A percentile compares a stretch with the other conserved stretches of the same genome.
These are phyloP conservation scores for Lagerstroemia fauriei DNA, from an alignment of 441 rosid genomes.

Conservation along the genomic window DNA sequence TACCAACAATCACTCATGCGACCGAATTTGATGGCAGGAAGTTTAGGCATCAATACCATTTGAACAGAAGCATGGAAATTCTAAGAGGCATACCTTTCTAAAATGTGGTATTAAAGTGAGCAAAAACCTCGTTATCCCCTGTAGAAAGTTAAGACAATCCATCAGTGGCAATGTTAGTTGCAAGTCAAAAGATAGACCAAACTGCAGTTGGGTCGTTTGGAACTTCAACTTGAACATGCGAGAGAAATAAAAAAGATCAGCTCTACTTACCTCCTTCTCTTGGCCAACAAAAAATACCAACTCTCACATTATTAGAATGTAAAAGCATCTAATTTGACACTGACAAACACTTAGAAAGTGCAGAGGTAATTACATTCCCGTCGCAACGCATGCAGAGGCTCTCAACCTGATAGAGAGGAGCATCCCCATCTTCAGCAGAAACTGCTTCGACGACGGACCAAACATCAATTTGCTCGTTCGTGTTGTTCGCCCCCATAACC, in stretches of 20 bases:
- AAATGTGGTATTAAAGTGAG: constrained; percentile 85
- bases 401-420: constrained; percentile 80
- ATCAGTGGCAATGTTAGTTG: background rate
- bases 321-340: background rate
- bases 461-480: constrained; percentile 44
- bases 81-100: constrained; percentile 57
- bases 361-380: constrained; percentile 51
- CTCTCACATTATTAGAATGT: background rate
- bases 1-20: background rate
- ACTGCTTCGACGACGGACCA: constrained; percentile 88
- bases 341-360: background rate
- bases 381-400: constrained; percentile 93
- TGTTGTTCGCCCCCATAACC: background rate
- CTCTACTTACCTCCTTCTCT: background rate
- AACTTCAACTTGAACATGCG: background rate
- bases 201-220: background rate
- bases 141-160: constrained; percentile 13
- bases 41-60: background rate
- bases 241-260: background rate
- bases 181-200: background rate
- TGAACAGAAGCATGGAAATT: background rate
- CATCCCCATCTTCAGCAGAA: constrained; percentile 47
- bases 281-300: background rate
- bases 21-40: background rate
- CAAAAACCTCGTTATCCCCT: constrained; percentile 75